Conservation (phyloP, 2,329 filamentous ascomycete genomes). For the Basipetospora chlamydospora region DNA sequence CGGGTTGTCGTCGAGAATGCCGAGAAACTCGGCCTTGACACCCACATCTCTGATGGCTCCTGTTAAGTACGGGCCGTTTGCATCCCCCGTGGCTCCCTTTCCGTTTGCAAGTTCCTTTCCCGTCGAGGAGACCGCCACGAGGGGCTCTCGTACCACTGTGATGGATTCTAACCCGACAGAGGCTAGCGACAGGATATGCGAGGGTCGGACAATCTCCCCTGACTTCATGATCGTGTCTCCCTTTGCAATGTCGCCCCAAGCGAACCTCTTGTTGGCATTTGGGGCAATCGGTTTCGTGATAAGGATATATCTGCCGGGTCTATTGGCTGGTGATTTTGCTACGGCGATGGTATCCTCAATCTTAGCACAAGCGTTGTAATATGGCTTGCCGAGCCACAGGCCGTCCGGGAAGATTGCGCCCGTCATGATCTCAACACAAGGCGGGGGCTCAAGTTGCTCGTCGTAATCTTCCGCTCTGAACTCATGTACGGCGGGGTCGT, state of each 20-base stretch:
- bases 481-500: not conserved
- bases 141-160: not conserved
- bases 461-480: not conserved
- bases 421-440: slow-evolving; percentile 1
- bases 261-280: not conserved
- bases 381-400: too few relatives aligned
- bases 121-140: not conserved
- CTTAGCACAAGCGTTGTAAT: not conserved
- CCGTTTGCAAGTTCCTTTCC: not conserved
- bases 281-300: not conserved
- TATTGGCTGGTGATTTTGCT: not conserved
- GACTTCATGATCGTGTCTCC: not conserved
- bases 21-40: not conserved
- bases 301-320: not conserved
- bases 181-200: not conserved
- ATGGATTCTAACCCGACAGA: not conserved
- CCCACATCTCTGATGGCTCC: not conserved
- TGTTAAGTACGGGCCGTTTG: not conserved
- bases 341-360: not conserved
- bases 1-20: not conserved
- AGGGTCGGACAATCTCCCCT: not conserved
- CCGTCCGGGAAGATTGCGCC: not conserved
- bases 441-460: not conserved
- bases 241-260: not conserved
- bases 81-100: not conserved